Conservation (phyloP, 257 asterid genomes). For the Euphrasia confusa region DNA sequence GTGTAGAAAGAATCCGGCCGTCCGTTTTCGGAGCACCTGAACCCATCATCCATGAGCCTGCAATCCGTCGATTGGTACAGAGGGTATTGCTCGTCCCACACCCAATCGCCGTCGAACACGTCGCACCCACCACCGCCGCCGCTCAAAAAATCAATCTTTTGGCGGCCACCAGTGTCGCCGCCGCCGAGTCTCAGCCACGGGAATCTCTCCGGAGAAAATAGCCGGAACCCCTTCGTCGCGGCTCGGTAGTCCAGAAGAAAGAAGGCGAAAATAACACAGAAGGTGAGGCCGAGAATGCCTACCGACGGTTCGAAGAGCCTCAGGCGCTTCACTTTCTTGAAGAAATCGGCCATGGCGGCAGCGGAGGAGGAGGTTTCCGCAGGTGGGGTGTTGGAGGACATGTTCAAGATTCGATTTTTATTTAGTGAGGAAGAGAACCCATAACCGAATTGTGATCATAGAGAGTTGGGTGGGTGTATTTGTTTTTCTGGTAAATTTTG, state of each 20-base stretch:
- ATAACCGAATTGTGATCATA: slow-evolving; percentile 42
- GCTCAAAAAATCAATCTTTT: slow-evolving; percentile 57
- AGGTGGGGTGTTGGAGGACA: slow-evolving; percentile 36
- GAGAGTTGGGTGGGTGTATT: slow-evolving; percentile 28
- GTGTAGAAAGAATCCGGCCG: slow-evolving; percentile 91
- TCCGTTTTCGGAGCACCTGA: slow-evolving; percentile 85
- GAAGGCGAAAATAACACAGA: slow-evolving; percentile 55
- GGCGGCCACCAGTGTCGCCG: slow-evolving; percentile 27
- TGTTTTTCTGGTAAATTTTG: neutral
- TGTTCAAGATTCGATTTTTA: slow-evolving; percentile 35
- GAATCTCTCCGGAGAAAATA: slow-evolving; percentile 43
- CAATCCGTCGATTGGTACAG: slow-evolving; percentile 71
- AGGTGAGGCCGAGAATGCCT: slow-evolving; percentile 63
- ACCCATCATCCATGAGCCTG: slow-evolving; percentile 78
- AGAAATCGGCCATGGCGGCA: slow-evolving; percentile 32
- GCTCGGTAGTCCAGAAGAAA: slow-evolving; percentile 58
- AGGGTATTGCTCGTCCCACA: slow-evolving; percentile 93
- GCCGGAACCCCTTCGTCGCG: slow-evolving; percentile 46
- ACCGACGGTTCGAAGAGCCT: slow-evolving; percentile 75
- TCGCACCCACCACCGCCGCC: slow-evolving; percentile 54
- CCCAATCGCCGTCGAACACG: slow-evolving; percentile 94
- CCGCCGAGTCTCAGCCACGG: slow-evolving; percentile 54
- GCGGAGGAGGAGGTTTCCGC: slow-evolving; percentile 28
- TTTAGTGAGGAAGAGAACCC: slow-evolving; percentile 42
- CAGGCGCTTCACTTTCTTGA: slow-evolving; percentile 69